A percentile compares a stretch with the other conserved stretches of the same genome.
Conservation (phyloP, 345 rosid genomes). For the Populus alba region DNA sequence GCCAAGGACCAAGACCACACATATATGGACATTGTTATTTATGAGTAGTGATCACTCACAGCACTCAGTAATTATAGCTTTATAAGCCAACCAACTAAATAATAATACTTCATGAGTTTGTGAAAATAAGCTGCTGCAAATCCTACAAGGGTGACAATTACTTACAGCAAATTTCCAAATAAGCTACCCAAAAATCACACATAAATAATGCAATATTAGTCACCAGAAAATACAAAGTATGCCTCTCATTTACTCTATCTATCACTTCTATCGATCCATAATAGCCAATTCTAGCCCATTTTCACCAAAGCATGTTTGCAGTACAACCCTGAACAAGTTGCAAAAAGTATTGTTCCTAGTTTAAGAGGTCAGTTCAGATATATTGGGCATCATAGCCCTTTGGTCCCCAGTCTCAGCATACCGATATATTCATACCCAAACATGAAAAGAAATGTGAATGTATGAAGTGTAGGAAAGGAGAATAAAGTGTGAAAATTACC, state of each 20-base stretch:
- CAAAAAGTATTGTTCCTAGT: background rate
- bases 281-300: background rate
- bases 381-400: background rate
- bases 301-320: background rate
- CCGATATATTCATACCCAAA: background rate
- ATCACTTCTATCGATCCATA: background rate
- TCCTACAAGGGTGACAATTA: background rate
- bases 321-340: background rate
- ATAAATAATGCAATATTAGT: background rate
- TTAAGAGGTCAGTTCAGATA: background rate
- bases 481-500: constrained; percentile 38
- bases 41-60: background rate
- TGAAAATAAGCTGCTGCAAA: background rate
- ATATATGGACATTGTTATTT: background rate
- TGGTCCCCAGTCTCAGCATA: background rate
- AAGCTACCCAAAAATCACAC: background rate
- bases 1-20: background rate
- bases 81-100: background rate
- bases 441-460: background rate
- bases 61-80: no score
- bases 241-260: background rate
- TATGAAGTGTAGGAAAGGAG: background rate
- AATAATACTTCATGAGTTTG: background rate
- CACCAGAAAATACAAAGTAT: background rate
- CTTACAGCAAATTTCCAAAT: background rate